These are phyloP conservation scores for Calocybe indica DNA, from an alignment of 768 basidiomycete genomes.

Conservation along the genomic window DNA sequence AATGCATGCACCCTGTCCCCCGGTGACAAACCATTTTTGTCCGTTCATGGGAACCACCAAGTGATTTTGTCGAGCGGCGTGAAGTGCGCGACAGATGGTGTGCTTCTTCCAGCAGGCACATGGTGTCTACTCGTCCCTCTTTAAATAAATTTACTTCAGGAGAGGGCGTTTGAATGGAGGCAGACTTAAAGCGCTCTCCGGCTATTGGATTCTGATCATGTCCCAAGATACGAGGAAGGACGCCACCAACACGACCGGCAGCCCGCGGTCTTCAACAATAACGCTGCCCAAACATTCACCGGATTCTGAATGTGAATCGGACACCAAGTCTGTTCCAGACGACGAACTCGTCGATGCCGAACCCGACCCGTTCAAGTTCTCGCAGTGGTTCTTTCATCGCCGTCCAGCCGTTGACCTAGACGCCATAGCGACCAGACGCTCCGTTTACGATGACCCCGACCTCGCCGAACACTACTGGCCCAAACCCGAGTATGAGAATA, in stretches of 20 bases:
- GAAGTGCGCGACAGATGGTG: constrained; percentile 9
- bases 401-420: constrained; percentile 23
- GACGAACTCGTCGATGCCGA: constrained; percentile 30
- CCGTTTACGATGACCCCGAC: constrained; percentile 46
- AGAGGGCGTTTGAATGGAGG: not conserved
- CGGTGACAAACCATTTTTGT: constrained; percentile 1
- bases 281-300: constrained; percentile 2
- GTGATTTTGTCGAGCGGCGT: not conserved
- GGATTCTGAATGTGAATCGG: not conserved
- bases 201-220: constrained; percentile 2
- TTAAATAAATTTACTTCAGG: not conserved
- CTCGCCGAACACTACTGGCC: constrained; percentile 44
- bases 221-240: not conserved
- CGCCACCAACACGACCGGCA: not conserved
- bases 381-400: constrained; percentile 27
- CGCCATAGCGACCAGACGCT: constrained; percentile 41
- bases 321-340: constrained; percentile 10
- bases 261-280: constrained; percentile 5
- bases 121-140: constrained; percentile 4
- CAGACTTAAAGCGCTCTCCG: not conserved
- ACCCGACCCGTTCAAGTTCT: constrained; percentile 27
- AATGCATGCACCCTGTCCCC: not conserved
- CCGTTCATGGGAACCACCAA: constrained; percentile 1
- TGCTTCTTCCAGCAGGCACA: constrained; percentile 10
- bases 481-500: constrained; percentile 45